Evolutionary conservation across 108 stramenopile species (phyloP), one percentile per base, ranked within the genome.

Genomic region (Epithemia pelagica): DNA sequence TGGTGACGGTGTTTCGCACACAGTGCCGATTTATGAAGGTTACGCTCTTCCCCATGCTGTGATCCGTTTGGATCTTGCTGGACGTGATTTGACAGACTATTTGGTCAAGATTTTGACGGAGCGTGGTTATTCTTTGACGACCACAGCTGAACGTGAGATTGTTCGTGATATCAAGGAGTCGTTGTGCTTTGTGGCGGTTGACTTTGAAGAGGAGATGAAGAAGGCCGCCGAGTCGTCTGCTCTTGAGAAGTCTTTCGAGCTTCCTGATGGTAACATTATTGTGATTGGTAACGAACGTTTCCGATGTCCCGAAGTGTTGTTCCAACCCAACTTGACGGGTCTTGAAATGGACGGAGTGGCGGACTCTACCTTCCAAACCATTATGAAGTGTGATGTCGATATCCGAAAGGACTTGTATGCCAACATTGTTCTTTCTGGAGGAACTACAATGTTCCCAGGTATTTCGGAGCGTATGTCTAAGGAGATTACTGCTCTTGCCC

Each of bases 351-450:
- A 91, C 69, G 97, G 97, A 60, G 84, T 99, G 78, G 96, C 96
- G 69, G 97, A 98, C 75, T 90, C 91, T 65, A 96, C 96, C 67
- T 98, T 98, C 94, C 92, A 98, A 76, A 97, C 99, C 65, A 97
- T 99, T 81, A 97, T 98, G 97, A 98, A 96, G 89, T 99, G 99
- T 78, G 97, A 98, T 83, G 96, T 99, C 59, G 97, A 98, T 80
- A 97, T 99, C 78, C 94, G 97, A 72, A 96, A 96, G 91, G 92
- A 96, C 64, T 74, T 96, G 61, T 95, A 95, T 66, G 90, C 90
- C 78, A 95, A 95, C 78, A 95, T 95, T 82, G 93, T 95, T 26
- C 83, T 95, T 70, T 96, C 91, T 65, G 91, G 91, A 74, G 96
- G 96, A 65, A 96, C 96, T 72, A 96, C 96, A 77, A 96, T 96